Percentiles rank a stretch among this genome's conserved stretches.
phyloP scores from a whole-genome alignment of 2,329 filamentous ascomycete species.

The Chrysosporium keratinophilum region DNA sequence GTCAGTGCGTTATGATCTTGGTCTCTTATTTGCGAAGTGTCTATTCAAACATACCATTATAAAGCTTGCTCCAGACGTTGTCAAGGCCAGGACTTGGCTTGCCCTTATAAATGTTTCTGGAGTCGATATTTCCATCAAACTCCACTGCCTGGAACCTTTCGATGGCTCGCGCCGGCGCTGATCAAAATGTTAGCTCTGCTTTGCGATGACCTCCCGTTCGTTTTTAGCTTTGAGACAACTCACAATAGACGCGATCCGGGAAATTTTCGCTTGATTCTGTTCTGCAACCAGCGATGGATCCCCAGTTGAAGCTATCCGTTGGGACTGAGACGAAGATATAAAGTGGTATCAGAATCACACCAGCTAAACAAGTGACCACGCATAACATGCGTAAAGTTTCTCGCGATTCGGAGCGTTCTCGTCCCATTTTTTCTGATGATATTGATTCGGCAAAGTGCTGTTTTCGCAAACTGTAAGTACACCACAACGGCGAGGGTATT shows the following conservation, averaged over 20 bases:
- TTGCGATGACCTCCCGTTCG: neutral
- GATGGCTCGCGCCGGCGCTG: slow-evolving; percentile 10
- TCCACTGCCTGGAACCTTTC: slow-evolving; percentile 3
- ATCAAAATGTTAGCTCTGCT: neutral
- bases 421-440: no score
- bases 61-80: slow-evolving; percentile 13
- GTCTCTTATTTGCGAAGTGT: neutral
- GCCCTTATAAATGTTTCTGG: slow-evolving; percentile 13
- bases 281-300: neutral
- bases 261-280: neutral
- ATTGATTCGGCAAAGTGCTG: no score
- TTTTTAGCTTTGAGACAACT: neutral
- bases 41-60: slow-evolving; percentile 11
- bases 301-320: no score
- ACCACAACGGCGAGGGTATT: no score
- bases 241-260: slow-evolving; percentile 2
- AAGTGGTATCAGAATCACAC: no score
- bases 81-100: slow-evolving; percentile 9
- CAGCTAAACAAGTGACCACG: no score
- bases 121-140: slow-evolving; percentile 11
- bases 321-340: no score
- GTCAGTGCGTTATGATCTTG: neutral
- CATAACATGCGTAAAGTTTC: no score
- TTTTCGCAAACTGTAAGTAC: no score
- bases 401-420: no score